These are phyloP conservation scores for Endocalyx cinctus DNA, from an alignment of 2,329 filamentous ascomycete genomes.

Conservation along the genomic window DNA sequence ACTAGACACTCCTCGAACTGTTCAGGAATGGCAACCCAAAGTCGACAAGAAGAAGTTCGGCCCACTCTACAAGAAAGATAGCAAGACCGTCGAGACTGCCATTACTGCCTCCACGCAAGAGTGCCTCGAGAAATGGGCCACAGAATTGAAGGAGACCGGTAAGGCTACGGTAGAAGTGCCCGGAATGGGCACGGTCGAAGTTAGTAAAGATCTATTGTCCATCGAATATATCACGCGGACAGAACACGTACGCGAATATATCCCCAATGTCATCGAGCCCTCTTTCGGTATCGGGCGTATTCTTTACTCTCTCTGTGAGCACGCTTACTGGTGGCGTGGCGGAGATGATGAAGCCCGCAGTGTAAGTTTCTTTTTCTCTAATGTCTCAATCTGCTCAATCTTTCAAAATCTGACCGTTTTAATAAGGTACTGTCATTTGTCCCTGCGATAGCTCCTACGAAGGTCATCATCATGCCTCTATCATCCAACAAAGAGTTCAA, in stretches of 20 bases:
- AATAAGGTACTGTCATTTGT: constrained; percentile 66
- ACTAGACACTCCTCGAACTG: constrained; percentile 68
- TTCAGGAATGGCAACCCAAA: constrained; percentile 85
- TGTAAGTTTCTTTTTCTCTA: constrained; percentile 51
- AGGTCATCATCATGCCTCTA: constrained; percentile 87
- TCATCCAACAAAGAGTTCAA: constrained; percentile 77
- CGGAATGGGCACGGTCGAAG: constrained; percentile 66
- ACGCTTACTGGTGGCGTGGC: constrained; percentile 87
- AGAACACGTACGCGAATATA: constrained; percentile 85
- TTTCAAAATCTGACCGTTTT: constrained; percentile 8
- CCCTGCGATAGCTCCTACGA: constrained; percentile 78
- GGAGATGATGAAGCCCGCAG: constrained; percentile 78
- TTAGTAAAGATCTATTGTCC: constrained; percentile 72
- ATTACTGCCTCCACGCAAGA: constrained; percentile 74
- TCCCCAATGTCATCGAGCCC: constrained; percentile 93
- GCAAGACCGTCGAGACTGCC: constrained; percentile 76
- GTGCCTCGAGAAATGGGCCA: constrained; percentile 71
- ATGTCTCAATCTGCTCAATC: neutral
- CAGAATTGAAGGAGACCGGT: constrained; percentile 65
- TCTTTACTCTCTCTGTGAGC: constrained; percentile 87
- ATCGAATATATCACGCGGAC: constrained; percentile 80
- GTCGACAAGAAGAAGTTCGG: constrained; percentile 95
- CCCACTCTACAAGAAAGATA: constrained; percentile 91
- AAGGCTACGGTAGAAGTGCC: constrained; percentile 75
- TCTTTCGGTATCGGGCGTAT: constrained; percentile 97